Evolutionary conservation across 306 rosid species (phyloP).

Genomic region (Vigna hirtella): DNA sequence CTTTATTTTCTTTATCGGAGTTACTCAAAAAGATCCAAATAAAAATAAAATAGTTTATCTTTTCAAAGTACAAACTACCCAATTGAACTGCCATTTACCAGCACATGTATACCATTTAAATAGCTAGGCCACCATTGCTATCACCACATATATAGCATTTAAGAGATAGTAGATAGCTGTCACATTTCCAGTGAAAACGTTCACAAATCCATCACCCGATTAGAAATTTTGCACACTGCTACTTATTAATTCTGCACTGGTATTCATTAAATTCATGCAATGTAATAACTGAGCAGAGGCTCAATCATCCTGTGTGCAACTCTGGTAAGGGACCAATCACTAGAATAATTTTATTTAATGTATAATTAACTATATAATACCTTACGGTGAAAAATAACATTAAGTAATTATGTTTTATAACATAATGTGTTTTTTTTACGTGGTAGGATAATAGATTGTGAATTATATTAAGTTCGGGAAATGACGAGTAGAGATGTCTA

Average conservation of each 20-base stretch:
- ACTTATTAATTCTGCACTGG: not conserved
- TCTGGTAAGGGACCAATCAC: not conserved
- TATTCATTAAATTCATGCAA: not conserved
- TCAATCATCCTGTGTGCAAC: slow-evolving; percentile 2
- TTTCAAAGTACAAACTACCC: not conserved
- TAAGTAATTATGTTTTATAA: too few relatives aligned
- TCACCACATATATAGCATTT: not conserved
- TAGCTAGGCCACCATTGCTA: not conserved
- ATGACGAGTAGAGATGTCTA: too few relatives aligned
- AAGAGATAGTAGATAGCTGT: not conserved
- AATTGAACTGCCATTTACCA: not conserved
- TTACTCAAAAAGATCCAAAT: too few relatives aligned
- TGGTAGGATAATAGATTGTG: too few relatives aligned
- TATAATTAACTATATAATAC: too few relatives aligned
- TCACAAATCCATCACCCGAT: not conserved
- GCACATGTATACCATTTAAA: slow-evolving; percentile 1
- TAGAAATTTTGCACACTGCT: not conserved
- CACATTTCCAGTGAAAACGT: not conserved
- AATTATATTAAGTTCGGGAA: too few relatives aligned
- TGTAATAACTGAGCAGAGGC: not conserved
- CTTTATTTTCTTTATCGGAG: too few relatives aligned
- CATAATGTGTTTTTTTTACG: too few relatives aligned
- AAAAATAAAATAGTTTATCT: not conserved
- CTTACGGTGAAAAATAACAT: too few relatives aligned
- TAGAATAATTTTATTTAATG: too few relatives aligned